Evolutionary conservation across 2,329 filamentous ascomycete genomes (phyloP).

Genomic region (Conoideocrella luteorostrata): DNA sequence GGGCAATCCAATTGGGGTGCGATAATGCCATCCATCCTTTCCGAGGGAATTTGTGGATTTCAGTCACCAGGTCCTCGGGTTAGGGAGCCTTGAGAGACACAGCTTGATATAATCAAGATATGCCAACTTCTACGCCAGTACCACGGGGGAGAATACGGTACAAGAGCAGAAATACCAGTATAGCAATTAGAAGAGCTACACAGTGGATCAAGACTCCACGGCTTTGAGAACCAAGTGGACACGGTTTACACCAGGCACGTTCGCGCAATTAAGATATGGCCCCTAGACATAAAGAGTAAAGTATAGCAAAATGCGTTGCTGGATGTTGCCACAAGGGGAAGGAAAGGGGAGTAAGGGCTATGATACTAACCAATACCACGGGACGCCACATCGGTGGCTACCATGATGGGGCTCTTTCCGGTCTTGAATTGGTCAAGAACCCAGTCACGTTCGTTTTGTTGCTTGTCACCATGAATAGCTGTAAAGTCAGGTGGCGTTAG

Average conservation of each 20-base stretch:
- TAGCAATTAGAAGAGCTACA: constrained; percentile 47
- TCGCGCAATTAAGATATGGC: constrained; percentile 78
- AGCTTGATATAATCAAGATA: constrained; percentile 73
- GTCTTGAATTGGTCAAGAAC: constrained; percentile 99
- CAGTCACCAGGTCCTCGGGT: constrained; percentile 51
- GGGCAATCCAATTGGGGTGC: constrained; percentile 52
- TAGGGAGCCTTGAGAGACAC: constrained; percentile 52
- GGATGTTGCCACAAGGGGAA: constrained; percentile 45
- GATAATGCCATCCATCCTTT: constrained; percentile 43
- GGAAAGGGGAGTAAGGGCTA: constrained; percentile 35
- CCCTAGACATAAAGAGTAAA: constrained; percentile 88
- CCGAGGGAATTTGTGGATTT: constrained; percentile 29
- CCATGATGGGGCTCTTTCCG: constrained; percentile 99
- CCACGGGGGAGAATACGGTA: constrained; percentile 51
- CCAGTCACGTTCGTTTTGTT: constrained; percentile 99
- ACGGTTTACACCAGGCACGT: constrained; percentile 81
- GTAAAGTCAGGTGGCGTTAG: constrained; percentile 7
- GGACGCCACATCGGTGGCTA: constrained; percentile 98
- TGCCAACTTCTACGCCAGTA: constrained; percentile 73
- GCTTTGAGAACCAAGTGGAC: constrained; percentile 72
- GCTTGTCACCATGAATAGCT: constrained; percentile 99
- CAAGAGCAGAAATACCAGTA: constrained; percentile 72
- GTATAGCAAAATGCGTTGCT: constrained; percentile 60
- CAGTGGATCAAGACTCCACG: constrained; percentile 73
- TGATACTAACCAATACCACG: constrained; percentile 99